phyloP scores from a whole-genome alignment of 169 alveolate genomes.

The Besnoitia besnoiti region DNA sequence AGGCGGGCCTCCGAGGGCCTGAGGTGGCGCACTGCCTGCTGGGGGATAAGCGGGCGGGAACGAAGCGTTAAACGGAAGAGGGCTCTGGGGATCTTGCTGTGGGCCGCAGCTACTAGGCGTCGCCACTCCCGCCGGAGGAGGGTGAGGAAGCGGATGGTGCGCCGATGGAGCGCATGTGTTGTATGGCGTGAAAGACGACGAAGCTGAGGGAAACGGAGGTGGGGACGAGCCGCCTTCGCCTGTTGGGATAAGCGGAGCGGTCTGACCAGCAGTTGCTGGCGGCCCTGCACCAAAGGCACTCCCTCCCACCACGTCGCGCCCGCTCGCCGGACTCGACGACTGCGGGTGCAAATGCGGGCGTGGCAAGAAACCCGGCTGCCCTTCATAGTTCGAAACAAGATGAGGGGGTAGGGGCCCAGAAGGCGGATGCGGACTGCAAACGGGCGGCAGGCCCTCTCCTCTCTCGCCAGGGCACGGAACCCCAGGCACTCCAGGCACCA shows the following conservation, averaged over 20 bases:
- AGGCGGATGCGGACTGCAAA: not conserved
- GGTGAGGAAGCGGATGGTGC: not conserved
- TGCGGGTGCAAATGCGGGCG: not conserved
- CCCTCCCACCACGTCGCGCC: not conserved
- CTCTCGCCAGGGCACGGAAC: not conserved
- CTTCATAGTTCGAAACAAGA: not conserved
- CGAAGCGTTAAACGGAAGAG: not conserved
- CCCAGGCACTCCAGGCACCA: not conserved
- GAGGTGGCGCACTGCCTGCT: not conserved
- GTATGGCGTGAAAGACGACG: not conserved
- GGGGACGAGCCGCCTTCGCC: not conserved
- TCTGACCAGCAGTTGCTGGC: not conserved
- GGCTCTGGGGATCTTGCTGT: not conserved
- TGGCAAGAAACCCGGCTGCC: not conserved
- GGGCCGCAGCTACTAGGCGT: not conserved
- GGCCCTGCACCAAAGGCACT: not conserved
- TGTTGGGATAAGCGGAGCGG: not conserved
- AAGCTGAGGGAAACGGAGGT: not conserved
- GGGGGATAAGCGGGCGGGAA: not conserved
- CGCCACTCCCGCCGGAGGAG: not conserved
- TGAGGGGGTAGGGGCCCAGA: not conserved
- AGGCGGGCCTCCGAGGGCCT: not conserved
- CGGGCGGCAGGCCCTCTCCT: not conserved
- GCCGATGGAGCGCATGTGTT: not conserved
- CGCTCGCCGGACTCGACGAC: not conserved